Base-by-base conservation (phyloP, 2,329 filamentous ascomycete genomes). In the Mollisiaceae sp. region DNA sequence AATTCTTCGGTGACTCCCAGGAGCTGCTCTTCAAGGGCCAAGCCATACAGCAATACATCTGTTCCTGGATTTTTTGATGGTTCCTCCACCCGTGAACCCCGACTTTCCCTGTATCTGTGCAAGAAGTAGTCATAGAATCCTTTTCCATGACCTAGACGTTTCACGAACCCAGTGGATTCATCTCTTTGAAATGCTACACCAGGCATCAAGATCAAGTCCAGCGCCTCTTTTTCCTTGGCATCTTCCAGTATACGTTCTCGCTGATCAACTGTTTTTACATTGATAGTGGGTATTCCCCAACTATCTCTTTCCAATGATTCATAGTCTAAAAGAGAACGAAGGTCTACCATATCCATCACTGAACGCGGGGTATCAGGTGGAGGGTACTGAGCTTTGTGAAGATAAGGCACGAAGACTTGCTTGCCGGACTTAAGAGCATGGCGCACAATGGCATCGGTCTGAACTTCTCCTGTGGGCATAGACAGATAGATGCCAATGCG, bases 101-200 rank as follows among this genome's bases (percentile, higher is more conserved):
- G 73, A 77, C 78, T 84, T 77, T 84, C 76, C 60, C 80, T 77
- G 73, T 94, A 97, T 71, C 90, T 87, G 74, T 90, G 87, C 75
- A 99, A 80, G 78, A 97, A 99, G 78, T 89, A 91, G 81, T 99
- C 95, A 82, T 99, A 99, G 80, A 97, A 99, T 38, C 95, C 95
- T 78, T 93, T 97, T 64, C 95, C 95, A 78, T 99, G 95, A 47
- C 95, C 95, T 22, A 98, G 84, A 72, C 95, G 86, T 71, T 90
- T 86, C 67, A 95, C 85, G 14, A 80, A 81, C 2, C 82, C 82
- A 27, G 78, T 78, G 12, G 79, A 75, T 15, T 79, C 77, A 66
- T 87, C 83, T 59, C 82, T 71, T 77, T 97, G 94, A 78, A 99
- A 99, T 2, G 93, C 94, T 74, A 99, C 91, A 14, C 94, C 95